Evolutionary conservation across 768 basidiomycete species (phyloP), one percentile per base, ranked within the genome.

Genomic region (Trametes cinnabarina): DNA sequence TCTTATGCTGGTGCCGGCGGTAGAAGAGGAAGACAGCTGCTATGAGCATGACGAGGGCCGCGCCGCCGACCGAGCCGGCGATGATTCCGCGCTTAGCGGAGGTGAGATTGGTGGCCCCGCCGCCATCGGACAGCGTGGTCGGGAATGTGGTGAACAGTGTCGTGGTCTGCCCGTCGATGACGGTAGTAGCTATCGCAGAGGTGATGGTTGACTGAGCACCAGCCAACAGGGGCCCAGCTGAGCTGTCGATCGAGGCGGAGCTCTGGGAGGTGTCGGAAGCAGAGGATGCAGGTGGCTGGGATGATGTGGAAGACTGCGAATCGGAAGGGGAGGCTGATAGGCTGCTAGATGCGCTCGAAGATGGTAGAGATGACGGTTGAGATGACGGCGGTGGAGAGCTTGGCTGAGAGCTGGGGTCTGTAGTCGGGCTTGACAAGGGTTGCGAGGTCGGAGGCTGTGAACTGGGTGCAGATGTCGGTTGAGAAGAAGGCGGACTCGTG

Each of bases 1-100:
- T 71, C 55, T 66, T 64, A 50, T 55, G 51, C 55, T 68, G 63
- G 43, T 69, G 67, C 3, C 69, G 65, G 20, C 67, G 67, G 40
- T 70, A 68, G 66, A 71, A 73, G 56, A 68, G 59, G 26, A 70
- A 57, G 10, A 72, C 53, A 20, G 66, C 64, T 35, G 66, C 47
- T n/a, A 72, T 28, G 35, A 73, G 61, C 35, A 65, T 35, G 30
- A 68, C 39, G 34, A 72, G 50, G n/a, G n/a, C n/a, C n/a, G n/a
- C n/a, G n/a, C n/a, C n/a, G n/a, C n/a, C n/a, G n/a, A n/a, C n/a
- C n/a, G n/a, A n/a, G n/a, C n/a, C n/a, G n/a, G n/a, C n/a, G n/a
- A n/a, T n/a, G n/a, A n/a, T n/a, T n/a, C n/a, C n/a, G 20, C 63
- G 62, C 41, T 62, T 61, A 4, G 58, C 61, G 6, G 58, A 58